These are phyloP conservation scores for Pseudocercospora pini-densiflorae DNA, from an alignment of 2,329 filamentous ascomycete genomes.

Conservation along the genomic window DNA sequence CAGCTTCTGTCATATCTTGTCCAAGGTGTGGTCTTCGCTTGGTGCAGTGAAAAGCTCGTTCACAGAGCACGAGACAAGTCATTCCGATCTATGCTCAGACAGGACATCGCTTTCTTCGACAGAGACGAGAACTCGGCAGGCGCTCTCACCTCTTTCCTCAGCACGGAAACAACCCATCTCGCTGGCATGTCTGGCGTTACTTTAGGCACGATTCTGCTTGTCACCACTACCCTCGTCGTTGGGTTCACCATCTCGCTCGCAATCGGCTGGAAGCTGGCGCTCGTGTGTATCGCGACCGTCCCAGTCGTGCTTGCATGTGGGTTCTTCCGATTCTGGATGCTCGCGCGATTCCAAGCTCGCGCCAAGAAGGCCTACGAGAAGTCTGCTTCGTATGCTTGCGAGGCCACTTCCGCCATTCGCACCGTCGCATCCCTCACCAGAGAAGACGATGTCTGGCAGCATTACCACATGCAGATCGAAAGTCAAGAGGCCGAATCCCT, in stretches of 20 bases:
- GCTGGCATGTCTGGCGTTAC: slow-evolving; percentile 87
- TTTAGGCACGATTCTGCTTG: slow-evolving; percentile 82
- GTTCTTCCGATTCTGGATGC: slow-evolving; percentile 86
- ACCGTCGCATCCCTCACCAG: slow-evolving; percentile 91
- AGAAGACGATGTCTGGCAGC: slow-evolving; percentile 75
- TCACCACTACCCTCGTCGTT: slow-evolving; percentile 76
- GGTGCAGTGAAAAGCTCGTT: slow-evolving; percentile 83
- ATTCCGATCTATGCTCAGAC: slow-evolving; percentile 86
- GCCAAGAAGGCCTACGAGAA: slow-evolving; percentile 79
- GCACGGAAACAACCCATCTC: slow-evolving; percentile 86
- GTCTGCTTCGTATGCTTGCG: slow-evolving; percentile 86
- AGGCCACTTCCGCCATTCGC: slow-evolving; percentile 90
- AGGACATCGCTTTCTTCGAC: slow-evolving; percentile 94
- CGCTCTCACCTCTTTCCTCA: slow-evolving; percentile 84
- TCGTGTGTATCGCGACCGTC: slow-evolving; percentile 79
- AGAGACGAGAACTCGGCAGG: slow-evolving; percentile 86
- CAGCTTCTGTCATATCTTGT: slow-evolving; percentile 70
- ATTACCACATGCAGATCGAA: slow-evolving; percentile 71
- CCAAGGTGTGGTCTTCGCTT: slow-evolving; percentile 78
- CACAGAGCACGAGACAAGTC: slow-evolving; percentile 80
- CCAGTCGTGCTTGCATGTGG: slow-evolving; percentile 78
- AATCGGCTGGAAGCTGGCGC: slow-evolving; percentile 84
- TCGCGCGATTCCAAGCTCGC: slow-evolving; percentile 77
- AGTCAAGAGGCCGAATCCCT: slow-evolving; percentile 70
- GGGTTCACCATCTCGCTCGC: slow-evolving; percentile 72